phyloP scores from a whole-genome alignment of 2,329 filamentous ascomycete genomes.

The Penicillium sp. region DNA sequence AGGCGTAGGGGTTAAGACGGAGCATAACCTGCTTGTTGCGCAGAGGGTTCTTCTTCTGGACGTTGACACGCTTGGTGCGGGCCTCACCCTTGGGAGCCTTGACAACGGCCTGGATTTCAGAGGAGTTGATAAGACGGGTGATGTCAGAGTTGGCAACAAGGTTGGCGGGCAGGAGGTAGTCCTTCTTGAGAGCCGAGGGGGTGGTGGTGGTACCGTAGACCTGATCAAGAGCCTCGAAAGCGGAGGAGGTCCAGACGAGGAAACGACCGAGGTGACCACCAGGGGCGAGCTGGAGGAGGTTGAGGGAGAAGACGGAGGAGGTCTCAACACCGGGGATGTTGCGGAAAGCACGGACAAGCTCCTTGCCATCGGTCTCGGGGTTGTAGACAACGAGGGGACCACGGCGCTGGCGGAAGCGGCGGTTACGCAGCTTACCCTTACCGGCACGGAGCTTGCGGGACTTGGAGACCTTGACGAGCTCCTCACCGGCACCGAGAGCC shows the following conservation, averaged over 20 bases:
- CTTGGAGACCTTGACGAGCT: conserved; percentile 92
- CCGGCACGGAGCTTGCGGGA: conserved; percentile 97
- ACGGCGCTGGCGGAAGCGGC: conserved; percentile 95
- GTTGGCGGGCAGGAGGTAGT: conserved; percentile 95
- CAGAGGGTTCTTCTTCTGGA: conserved; percentile 99
- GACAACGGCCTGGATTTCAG: conserved; percentile 95
- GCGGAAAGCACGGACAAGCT: conserved; percentile 92
- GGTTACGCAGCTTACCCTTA: conserved; percentile 98
- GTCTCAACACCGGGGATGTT: conserved; percentile 99
- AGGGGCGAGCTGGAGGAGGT: conserved; percentile 98
- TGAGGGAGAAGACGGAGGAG: conserved; percentile 86
- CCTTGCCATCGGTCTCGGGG: conserved; percentile 91
- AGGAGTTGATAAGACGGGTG: conserved; percentile 97
- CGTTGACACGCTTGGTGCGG: conserved; percentile 81
- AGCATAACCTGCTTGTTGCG: conserved; percentile 98
- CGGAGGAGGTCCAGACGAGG: conserved; percentile 97
- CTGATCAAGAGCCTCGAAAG: conserved; percentile 93
- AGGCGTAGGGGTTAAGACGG: conserved; percentile 96
- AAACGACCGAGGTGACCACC: conserved; percentile 99
- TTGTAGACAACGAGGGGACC: conserved; percentile 98
- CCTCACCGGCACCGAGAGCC: conserved; percentile 83
- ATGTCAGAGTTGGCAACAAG: conserved; percentile 93
- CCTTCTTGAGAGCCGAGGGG: conserved; percentile 93
- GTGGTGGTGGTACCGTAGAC: conserved; percentile 94
- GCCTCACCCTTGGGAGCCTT: conserved; percentile 86